Percentiles rank a stretch among this genome's conserved stretches.
phyloP scores from a whole-genome alignment of 208 protist species.

The Leishmania braziliensis region DNA sequence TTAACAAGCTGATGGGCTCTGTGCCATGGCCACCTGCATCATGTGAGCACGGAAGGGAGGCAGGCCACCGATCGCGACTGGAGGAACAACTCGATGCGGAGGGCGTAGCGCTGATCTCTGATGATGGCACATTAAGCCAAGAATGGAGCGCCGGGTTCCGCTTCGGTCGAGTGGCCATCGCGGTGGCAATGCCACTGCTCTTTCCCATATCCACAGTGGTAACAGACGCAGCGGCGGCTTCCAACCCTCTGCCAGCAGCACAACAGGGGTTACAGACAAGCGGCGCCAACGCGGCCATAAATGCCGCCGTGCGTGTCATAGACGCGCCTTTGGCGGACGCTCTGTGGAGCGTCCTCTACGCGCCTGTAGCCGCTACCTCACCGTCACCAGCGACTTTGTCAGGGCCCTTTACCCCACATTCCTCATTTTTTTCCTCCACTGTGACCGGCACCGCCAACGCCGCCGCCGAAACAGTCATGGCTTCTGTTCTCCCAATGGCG shows the following conservation, averaged over 20 bases:
- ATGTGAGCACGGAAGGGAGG: neutral
- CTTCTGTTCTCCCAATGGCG: neutral
- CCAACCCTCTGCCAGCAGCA: neutral
- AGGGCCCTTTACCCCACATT: neutral
- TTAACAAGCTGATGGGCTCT: neutral
- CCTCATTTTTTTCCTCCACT: neutral
- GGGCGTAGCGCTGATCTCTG: neutral
- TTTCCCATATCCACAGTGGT: neutral
- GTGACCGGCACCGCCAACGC: neutral
- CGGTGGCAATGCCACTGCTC: conserved; percentile 6
- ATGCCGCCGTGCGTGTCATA: neutral
- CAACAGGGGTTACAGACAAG: neutral
- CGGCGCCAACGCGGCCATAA: neutral
- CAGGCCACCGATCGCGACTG: neutral
- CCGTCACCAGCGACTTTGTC: neutral
- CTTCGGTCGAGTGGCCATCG: conserved; percentile 4
- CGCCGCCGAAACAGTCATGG: neutral
- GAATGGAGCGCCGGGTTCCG: neutral
- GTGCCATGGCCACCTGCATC: neutral
- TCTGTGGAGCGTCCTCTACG: conserved; percentile 18
- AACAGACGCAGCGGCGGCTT: neutral
- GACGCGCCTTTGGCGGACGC: conserved; percentile 18
- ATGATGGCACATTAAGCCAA: neutral
- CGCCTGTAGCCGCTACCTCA: neutral
- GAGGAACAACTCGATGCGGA: conserved; percentile 16